Percentiles rank a stretch among this genome's conserved stretches.
phyloP scores from a whole-genome alignment of 2,329 filamentous ascomycete species.

The Periconia sp. region DNA sequence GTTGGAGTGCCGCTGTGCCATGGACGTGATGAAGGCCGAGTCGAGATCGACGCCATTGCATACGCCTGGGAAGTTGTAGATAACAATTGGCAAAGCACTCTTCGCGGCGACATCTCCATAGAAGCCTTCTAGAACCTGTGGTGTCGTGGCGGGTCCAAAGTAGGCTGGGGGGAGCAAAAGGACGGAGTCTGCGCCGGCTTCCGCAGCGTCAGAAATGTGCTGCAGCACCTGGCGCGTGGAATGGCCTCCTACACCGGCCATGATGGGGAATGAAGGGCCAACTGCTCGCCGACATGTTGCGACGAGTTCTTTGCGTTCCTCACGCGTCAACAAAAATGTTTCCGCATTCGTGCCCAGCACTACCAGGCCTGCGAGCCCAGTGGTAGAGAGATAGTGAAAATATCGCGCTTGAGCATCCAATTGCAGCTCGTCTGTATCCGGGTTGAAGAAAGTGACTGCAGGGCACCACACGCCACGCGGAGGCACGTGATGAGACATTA shows the following conservation, averaged over 20 bases:
- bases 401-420: slow-evolving; percentile 47
- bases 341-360: slow-evolving; percentile 51
- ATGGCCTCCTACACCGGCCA: slow-evolving; percentile 50
- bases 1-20: slow-evolving; percentile 62
- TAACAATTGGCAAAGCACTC: slow-evolving; percentile 67
- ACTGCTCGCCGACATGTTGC: slow-evolving; percentile 45
- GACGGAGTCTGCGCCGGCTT: slow-evolving; percentile 47
- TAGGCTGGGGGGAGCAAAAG: slow-evolving; percentile 51
- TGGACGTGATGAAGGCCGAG: slow-evolving; percentile 65
- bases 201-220: slow-evolving; percentile 45
- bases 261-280: slow-evolving; percentile 46
- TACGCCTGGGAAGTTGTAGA: slow-evolving; percentile 74
- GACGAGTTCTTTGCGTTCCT: slow-evolving; percentile 47
- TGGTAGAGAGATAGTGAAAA: slow-evolving; percentile 49
- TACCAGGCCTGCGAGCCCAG: slow-evolving; percentile 50
- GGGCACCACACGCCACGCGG: slow-evolving; percentile 34
- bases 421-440: slow-evolving; percentile 42
- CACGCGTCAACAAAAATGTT: slow-evolving; percentile 49
- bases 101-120: slow-evolving; percentile 58
- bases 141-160: slow-evolving; percentile 50
- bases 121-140: slow-evolving; percentile 48
- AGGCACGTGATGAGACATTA: slow-evolving; percentile 20
- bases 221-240: slow-evolving; percentile 49
- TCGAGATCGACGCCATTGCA: slow-evolving; percentile 70
- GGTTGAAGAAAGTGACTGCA: slow-evolving; percentile 51